Base-by-base conservation (phyloP, 2,329 filamentous ascomycete species). In the Penicillium sp. region DNA sequence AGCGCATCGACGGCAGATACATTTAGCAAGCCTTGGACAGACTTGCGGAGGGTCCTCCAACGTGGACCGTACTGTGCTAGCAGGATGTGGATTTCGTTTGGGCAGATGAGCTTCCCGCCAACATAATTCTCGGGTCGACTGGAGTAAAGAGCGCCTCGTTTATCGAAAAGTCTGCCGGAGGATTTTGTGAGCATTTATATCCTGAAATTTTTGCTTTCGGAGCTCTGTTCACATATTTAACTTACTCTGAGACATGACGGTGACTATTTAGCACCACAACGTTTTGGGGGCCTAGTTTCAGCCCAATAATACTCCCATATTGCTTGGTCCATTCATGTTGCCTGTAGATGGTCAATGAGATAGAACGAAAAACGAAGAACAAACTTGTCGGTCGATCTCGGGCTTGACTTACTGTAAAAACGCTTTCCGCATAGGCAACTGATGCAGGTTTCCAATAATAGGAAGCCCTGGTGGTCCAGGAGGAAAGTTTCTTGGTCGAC, bases 61-160 rank as follows among this genome's bases (percentile, higher is more conserved):
- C 29, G 33, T 19, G 57, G 49, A 14, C 53, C 61, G 16, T 61
- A 48, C 16, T 59, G 53, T 23, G 55, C 51, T 29, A 49, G 29
- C 4, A 53, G 52, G 2, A 54, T 49, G 11, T 54, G 52, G 25
- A 29, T 54, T 31, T 42, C 19, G 21, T 46, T 47, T 10, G 44
- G 44, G 43, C 51, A 53, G 5, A 54, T 54, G 16, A 48, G 21
- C 25, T 57, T 35, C 29, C 57, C 26, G 13, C 16, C 54, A 16
- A 54, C 53, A 23, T 60, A 52, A 29, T 57, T 57, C 3, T 51
- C 26, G 2, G 58, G 58, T 21, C 58, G 54, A 33, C 43, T 39
- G 8, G 58, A 57, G 50, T 57, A 60, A 13, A 57, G 54, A 16
- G 45, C 44, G 29, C 58, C 46, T 13, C 54, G 45, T 50, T 57